These are phyloP conservation scores for Vanderwaltozyma polyspora DNA, from an alignment of 805 yeast species.

Conservation along the genomic window DNA sequence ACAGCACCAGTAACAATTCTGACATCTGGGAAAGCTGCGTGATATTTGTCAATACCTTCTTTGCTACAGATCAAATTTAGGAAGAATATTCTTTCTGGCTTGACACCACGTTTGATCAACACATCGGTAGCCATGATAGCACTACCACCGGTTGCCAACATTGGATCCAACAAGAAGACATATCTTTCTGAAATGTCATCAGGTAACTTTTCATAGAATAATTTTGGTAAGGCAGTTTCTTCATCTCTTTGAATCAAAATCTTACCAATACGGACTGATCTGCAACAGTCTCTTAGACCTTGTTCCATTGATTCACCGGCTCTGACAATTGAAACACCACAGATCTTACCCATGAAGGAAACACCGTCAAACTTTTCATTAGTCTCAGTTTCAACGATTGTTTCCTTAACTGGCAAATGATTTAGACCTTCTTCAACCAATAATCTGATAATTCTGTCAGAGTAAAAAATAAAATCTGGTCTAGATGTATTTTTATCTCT, in stretches of 20 bases:
- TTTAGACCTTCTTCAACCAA: slow-evolving; percentile 93
- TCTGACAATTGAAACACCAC: slow-evolving; percentile 95
- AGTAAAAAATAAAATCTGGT: slow-evolving; percentile 88
- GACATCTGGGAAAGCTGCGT: slow-evolving; percentile 67
- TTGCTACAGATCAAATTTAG: slow-evolving; percentile 89
- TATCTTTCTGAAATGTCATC: slow-evolving; percentile 81
- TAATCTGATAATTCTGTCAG: slow-evolving; percentile 87
- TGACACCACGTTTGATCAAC: slow-evolving; percentile 74
- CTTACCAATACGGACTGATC: slow-evolving; percentile 93
- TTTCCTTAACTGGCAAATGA: slow-evolving; percentile 75
- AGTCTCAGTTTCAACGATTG: slow-evolving; percentile 64
- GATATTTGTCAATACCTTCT: slow-evolving; percentile 79
- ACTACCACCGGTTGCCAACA: slow-evolving; percentile 98
- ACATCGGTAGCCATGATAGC: slow-evolving; percentile 97
- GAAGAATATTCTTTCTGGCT: slow-evolving; percentile 76
- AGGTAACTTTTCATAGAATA: slow-evolving; percentile 90
- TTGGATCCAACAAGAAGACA: slow-evolving; percentile 88
- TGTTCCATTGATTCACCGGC: slow-evolving; percentile 99
- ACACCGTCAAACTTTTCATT: slow-evolving; percentile 65
- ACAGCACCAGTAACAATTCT: slow-evolving; percentile 89
- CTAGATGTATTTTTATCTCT: slow-evolving; percentile 72
- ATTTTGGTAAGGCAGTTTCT: slow-evolving; percentile 87
- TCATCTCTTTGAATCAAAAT: slow-evolving; percentile 96
- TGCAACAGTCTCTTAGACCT: slow-evolving; percentile 93
- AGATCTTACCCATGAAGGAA: slow-evolving; percentile 78